Evolutionary conservation across 768 basidiomycete species (phyloP).

Genomic region (Pisolithus orientalis): DNA sequence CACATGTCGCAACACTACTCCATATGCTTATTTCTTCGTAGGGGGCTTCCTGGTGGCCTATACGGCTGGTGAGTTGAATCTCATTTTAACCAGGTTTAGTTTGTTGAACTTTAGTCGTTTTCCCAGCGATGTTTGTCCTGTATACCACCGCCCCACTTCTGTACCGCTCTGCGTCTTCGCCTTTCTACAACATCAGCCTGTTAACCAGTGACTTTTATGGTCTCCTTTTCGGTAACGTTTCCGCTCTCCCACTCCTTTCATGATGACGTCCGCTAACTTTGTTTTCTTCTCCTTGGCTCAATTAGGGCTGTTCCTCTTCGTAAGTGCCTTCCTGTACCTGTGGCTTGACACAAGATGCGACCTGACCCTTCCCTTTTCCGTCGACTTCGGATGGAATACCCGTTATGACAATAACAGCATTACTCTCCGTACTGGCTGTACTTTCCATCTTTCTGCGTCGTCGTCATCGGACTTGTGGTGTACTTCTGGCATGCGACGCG

Average conservation of each 20-base stretch:
- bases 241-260: background rate
- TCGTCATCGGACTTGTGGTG: conserved; percentile 65
- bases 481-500: conserved; percentile 87
- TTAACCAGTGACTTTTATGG: conserved; percentile 89
- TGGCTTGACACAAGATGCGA: background rate
- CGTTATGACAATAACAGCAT: conserved; percentile 39
- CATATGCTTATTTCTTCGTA: conserved; percentile 12
- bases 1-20: conserved; percentile 29
- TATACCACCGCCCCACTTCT: conserved; percentile 84
- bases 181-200: conserved; percentile 79
- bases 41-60: conserved; percentile 50
- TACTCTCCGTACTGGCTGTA: conserved; percentile 85
- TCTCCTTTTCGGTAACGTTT: conserved; percentile 54
- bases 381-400: background rate
- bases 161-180: conserved; percentile 80
- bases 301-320: conserved; percentile 47
- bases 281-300: background rate
- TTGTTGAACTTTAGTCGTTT: background rate
- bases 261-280: background rate
- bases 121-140: conserved; percentile 69
- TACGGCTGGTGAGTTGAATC: conserved; percentile 30
- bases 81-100: background rate
- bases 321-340: conserved; percentile 20
- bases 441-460: conserved; percentile 70
- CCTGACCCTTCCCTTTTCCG: background rate